Conservation (phyloP, 306 rosid genomes). For the Herpetospermum pedunculosum region DNA sequence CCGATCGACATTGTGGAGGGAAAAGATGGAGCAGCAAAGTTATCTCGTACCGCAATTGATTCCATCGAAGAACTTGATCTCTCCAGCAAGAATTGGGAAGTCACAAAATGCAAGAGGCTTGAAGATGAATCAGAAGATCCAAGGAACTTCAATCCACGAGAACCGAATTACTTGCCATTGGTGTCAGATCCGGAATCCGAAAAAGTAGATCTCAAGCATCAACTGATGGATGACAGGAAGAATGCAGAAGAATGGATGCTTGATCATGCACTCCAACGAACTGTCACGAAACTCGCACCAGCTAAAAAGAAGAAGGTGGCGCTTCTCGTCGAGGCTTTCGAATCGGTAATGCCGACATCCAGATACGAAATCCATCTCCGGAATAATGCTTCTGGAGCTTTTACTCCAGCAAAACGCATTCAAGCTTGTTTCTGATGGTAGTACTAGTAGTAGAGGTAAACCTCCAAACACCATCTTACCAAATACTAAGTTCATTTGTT, state of each 20-base stretch:
- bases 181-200: conserved; percentile 51
- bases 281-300: conserved; percentile 72
- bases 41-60: not conserved
- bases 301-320: conserved; percentile 95
- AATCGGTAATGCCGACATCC: conserved; percentile 53
- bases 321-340: conserved; percentile 87
- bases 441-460: not conserved
- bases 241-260: conserved; percentile 92
- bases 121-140: conserved; percentile 39
- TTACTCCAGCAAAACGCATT: conserved; percentile 30
- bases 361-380: conserved; percentile 31
- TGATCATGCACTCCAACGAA: conserved; percentile 60
- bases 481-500: conserved; percentile 2
- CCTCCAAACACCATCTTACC: conserved; percentile 6
- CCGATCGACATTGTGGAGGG: not conserved
- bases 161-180: conserved; percentile 66
- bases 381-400: conserved; percentile 28
- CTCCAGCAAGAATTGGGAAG: conserved; percentile 20
- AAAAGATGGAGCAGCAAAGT: not conserved
- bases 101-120: conserved; percentile 21
- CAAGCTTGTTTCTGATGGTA: conserved; percentile 72
- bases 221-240: conserved; percentile 63
- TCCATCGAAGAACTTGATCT: conserved; percentile 18
- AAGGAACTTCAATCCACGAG: conserved; percentile 52
- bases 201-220: conserved; percentile 77